These are phyloP conservation scores for Kuraishia cidri DNA, from an alignment of 805 yeast genomes.

Conservation along the genomic window DNA sequence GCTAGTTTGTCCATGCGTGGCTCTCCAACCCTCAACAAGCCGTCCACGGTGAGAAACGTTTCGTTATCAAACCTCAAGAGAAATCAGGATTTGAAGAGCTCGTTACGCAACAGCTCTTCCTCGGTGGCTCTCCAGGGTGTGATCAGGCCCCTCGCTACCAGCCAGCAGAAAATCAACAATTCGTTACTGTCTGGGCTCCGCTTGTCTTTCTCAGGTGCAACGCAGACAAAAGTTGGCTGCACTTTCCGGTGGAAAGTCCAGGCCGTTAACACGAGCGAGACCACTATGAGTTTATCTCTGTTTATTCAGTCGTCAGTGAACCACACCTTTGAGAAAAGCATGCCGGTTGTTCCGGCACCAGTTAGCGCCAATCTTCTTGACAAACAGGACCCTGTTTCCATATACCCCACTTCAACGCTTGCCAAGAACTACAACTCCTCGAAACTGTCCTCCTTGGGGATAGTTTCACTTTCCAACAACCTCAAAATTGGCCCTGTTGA, in stretches of 20 bases:
- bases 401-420: conserved; percentile 17
- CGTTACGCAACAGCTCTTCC: conserved; percentile 6
- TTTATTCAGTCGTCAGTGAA: conserved; percentile 26
- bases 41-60: too few species aligned
- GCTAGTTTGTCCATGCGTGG: too few species aligned
- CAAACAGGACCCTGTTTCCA: conserved; percentile 15
- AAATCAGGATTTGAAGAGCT: conserved; percentile 16
- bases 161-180: conserved; percentile 14
- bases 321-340: conserved; percentile 23
- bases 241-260: conserved; percentile 56
- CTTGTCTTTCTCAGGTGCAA: conserved; percentile 57
- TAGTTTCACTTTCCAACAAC: conserved; percentile 58
- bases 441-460: conserved; percentile 35
- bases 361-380: conserved; percentile 1
- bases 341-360: conserved; percentile 21
- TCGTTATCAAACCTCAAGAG: conserved; percentile 18
- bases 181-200: conserved; percentile 11
- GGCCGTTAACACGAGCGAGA: conserved; percentile 51
- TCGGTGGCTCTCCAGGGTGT: conserved; percentile 11
- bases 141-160: conserved; percentile 9
- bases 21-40: too few species aligned
- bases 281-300: conserved; percentile 42
- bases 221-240: conserved; percentile 51
- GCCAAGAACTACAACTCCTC: conserved; percentile 13
- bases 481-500: conserved; percentile 54